Evolutionary conservation across 2,329 filamentous ascomycete species (phyloP), one percentile per base, ranked within the genome.

Genomic region (Beauveria sp.): DNA sequence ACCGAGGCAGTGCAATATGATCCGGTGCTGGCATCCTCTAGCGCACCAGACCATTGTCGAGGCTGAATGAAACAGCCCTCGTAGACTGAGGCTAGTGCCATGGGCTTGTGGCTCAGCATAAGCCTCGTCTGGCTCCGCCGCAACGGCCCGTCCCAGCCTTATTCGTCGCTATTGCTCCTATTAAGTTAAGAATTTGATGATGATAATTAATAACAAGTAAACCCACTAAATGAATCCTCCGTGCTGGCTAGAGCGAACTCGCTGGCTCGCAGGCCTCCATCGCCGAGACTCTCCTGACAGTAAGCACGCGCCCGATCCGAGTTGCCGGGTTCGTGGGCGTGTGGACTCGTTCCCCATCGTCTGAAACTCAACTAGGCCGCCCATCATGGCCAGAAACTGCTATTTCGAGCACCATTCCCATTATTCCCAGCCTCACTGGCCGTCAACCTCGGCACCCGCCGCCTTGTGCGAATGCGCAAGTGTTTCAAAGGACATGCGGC

Each of bases 141-240:
- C 57, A 53, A 53, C 57, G 57, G 57, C 57, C 57, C 57, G 57
- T 45, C 57, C 47, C 57, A 58, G 46, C 55, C 55, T 58, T 58
- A n/a, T 43, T 26, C 22, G 28, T 30, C 22, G 20, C 26, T 34
- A 34, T 34, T 30, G 42, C 42, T 43, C 5, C 16, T 43, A n/a
- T 9, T 5, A 34, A 12, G 42, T 10, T 45, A 16, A 14, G 49
- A 30, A 26, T 18, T 43, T 7, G 22, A 10, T n/a, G 0, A 38
- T 47, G 14, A 50, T 8, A 8, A 5, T n/a, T 10, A 40, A 12
- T 28, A 8, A 10, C 30, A 18, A 40, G 12, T 28, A 5, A 42
- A 20, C 38, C 30, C 34, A 42, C 51, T 40, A n/a, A 38, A 20
- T 3, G 7, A 5, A 28, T 58, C 28, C 18, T 10, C 28, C 16